Base-by-base conservation (phyloP, 2,329 filamentous ascomycete species). In the Microcyclospora pomicola region DNA sequence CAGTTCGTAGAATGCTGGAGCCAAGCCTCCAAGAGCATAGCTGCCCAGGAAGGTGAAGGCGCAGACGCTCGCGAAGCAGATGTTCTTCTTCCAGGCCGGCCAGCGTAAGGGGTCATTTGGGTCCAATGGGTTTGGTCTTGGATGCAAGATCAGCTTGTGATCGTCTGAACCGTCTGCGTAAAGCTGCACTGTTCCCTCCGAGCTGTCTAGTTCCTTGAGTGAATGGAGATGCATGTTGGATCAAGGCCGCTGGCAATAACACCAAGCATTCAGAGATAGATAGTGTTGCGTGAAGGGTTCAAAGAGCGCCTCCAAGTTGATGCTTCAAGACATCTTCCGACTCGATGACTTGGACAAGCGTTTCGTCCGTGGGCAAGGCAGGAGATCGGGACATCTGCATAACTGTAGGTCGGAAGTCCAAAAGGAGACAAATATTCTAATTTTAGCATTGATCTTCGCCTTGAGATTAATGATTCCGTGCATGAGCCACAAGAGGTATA, bases 21-120 rank as follows among this genome's bases (percentile, higher is more conserved):
- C 56, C 5, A 67, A 50, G 15, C 65, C 65, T 15, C 62, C 62
- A 38, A 67, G 63, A 24, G 51, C 62, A 41, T 61, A 67, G 46
- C 67, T 68, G 15, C 62, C 61, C 6, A 67, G 43, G 41, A 67
- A 67, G 5, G 64, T 61, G 46, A 67, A 67, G n/a, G 55, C 60
- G 35, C 67, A 60, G 5, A 65, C 61, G 45, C 60, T 55, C 13
- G 51, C 49, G 46, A 68, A 66, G n/a, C 59, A 59, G 28, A 66
- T 49, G 31, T 56, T 54, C 44, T 71, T 72, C 59, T 66, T 68
- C 47, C 54, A 58, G n/a, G 49, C 51, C 5, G 60, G 60, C 66
- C 65, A 69, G 34, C 63, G 56, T 2, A 71, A 56, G 6, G 67
- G 68, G 44, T 71, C 67, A 41, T 68, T 63, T 4, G 65, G 55